Evolutionary conservation across 768 basidiomycete genomes (phyloP).

Genomic region (Lentinula guzmanii): DNA sequence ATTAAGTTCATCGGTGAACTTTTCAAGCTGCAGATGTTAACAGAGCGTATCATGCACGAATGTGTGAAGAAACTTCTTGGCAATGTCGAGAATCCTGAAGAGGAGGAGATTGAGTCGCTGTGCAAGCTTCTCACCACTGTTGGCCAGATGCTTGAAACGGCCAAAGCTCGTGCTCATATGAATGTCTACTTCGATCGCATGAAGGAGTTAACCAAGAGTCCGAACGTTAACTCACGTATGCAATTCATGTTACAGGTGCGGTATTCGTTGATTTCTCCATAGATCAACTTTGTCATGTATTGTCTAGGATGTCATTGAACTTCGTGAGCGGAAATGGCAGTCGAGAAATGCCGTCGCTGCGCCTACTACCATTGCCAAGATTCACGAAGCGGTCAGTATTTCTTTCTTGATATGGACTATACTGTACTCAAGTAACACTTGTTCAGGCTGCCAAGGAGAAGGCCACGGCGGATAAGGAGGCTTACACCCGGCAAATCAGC

Average conservation of each 20-base stretch:
- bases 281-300: constrained; percentile 6
- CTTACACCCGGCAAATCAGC: constrained; percentile 52
- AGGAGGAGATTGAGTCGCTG: constrained; percentile 95
- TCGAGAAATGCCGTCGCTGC: constrained; percentile 66
- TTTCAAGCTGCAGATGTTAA: constrained; percentile 98
- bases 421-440: constrained; percentile 4
- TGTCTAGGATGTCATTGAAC: constrained; percentile 81
- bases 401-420: neutral
- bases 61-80: constrained; percentile 94
- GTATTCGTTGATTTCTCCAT: constrained; percentile 8
- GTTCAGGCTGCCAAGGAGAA: constrained; percentile 78
- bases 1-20: constrained; percentile 98
- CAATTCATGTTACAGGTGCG: constrained; percentile 92
- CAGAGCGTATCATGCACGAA: constrained; percentile 97
- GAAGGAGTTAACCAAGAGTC: constrained; percentile 72
- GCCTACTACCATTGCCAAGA: constrained; percentile 82
- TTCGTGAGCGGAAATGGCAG: constrained; percentile 80
- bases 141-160: constrained; percentile 74
- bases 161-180: constrained; percentile 80
- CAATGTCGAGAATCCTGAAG: constrained; percentile 93
- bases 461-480: constrained; percentile 56
- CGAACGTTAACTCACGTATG: constrained; percentile 79
- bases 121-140: constrained; percentile 92
- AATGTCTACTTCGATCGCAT: constrained; percentile 92
- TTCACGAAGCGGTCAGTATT: constrained; percentile 72